Percentiles rank a stretch among this genome's conserved stretches.
phyloP scores from a whole-genome alignment of 345 rosid species.

The Schrenkiella parvula region DNA sequence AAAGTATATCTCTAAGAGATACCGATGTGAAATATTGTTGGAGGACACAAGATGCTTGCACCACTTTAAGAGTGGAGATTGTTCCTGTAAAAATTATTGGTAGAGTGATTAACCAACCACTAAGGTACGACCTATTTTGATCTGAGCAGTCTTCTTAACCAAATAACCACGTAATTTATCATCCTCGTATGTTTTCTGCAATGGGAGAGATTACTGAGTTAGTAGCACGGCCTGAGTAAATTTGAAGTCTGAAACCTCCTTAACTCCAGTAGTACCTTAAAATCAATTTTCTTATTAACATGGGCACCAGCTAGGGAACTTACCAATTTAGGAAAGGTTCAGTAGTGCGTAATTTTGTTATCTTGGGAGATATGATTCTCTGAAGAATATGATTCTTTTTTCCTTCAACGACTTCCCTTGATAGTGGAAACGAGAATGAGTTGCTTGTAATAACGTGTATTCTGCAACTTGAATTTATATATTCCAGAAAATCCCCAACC shows the following conservation, averaged over 20 bases:
- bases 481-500: conserved; percentile 17
- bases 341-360: conserved; percentile 6
- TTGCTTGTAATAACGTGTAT: conserved; percentile 32
- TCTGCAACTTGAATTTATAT: conserved; percentile 25
- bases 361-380: conserved; percentile 17
- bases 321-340: not conserved
- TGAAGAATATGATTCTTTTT: conserved; percentile 54
- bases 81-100: conserved; percentile 86
- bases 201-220: not conserved
- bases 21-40: conserved; percentile 57
- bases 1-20: conserved; percentile 49
- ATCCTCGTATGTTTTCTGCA: not conserved
- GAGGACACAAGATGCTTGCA: conserved; percentile 68
- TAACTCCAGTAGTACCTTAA: not conserved
- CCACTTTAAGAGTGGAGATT: conserved; percentile 66
- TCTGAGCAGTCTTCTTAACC: conserved; percentile 2
- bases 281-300: not conserved
- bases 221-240: conserved; percentile 5
- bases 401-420: conserved; percentile 35
- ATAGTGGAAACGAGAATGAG: conserved; percentile 60
- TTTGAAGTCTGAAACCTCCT: not conserved
- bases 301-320: conserved; percentile 2
- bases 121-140: conserved; percentile 11
- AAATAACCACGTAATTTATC: not conserved
- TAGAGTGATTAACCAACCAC: conserved; percentile 26